phyloP scores from a whole-genome alignment of 306 rosid species.

The Acacia confusa region DNA sequence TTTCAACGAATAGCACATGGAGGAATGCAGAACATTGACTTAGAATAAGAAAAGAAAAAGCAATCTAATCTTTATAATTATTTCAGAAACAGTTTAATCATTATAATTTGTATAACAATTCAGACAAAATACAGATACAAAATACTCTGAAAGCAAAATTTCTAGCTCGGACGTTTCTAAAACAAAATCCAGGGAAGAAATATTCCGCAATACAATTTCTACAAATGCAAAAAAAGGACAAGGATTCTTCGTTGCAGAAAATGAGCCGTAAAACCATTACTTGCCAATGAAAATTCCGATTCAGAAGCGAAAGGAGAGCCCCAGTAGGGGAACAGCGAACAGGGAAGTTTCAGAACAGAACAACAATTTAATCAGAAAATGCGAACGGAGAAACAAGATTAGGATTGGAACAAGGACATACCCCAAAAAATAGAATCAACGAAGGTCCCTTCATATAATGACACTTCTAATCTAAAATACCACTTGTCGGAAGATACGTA shows the following conservation, averaged over 20 bases:
- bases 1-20: slow-evolving; percentile 18
- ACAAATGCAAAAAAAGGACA: not conserved
- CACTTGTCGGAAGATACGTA: slow-evolving; percentile 39
- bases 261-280: slow-evolving; percentile 21
- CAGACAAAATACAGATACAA: not conserved
- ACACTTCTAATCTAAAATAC: slow-evolving; percentile 5
- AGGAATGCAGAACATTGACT: not conserved
- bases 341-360: not conserved
- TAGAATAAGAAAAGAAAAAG: not conserved
- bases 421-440: slow-evolving; percentile 40
- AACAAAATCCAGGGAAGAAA: not conserved
- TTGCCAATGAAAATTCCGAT: slow-evolving; percentile 7
- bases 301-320: slow-evolving; percentile 24
- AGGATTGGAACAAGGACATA: slow-evolving; percentile 50
- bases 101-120: not conserved
- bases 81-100: not conserved
- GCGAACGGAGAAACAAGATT: not conserved
- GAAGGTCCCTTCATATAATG: slow-evolving; percentile 46
- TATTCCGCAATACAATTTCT: not conserved
- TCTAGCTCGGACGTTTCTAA: slow-evolving; percentile 25
- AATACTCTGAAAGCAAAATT: slow-evolving; percentile 30
- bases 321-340: not conserved
- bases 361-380: not conserved
- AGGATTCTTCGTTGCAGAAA: slow-evolving; percentile 21
- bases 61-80: slow-evolving; percentile 20